Percentiles rank a stretch among this genome's conserved stretches.
Evolutionary conservation across 345 rosid genomes (phyloP).

Genomic region (Geranium brycei): DNA sequence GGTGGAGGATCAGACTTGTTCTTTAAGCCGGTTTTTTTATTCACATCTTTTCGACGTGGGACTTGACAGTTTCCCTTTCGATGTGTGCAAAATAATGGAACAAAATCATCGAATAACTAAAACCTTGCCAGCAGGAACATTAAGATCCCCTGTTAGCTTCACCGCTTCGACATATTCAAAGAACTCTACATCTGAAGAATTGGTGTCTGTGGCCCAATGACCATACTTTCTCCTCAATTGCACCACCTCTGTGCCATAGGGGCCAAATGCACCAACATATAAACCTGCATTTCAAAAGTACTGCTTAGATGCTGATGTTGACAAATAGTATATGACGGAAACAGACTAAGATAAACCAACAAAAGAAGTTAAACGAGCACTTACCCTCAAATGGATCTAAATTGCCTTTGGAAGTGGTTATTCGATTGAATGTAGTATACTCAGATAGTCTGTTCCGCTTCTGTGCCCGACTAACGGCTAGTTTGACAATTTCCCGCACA

Average conservation of each 20-base stretch:
- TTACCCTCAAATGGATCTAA: conserved; percentile 82
- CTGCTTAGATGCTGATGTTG: not conserved
- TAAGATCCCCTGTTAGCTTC: conserved; percentile 95
- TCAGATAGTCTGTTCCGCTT: conserved; percentile 54
- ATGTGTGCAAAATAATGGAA: conserved; percentile 2
- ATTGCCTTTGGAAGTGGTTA: conserved; percentile 44
- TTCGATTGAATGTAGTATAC: conserved; percentile 60
- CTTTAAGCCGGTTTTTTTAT: too few relatives aligned
- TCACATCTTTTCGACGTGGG: too few relatives aligned
- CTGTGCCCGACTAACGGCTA: conserved; percentile 67
- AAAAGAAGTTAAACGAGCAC: not conserved
- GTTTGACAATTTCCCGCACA: conserved; percentile 75
- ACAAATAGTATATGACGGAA: not conserved
- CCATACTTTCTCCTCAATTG: conserved; percentile 85
- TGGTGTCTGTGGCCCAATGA: conserved; percentile 52
- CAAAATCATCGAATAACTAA: not conserved
- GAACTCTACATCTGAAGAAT: conserved; percentile 56
- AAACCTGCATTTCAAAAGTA: conserved; percentile 40
- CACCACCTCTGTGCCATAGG: conserved; percentile 86
- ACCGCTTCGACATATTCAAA: conserved; percentile 95
- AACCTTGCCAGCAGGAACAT: conserved; percentile 97
- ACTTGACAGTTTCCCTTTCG: not conserved
- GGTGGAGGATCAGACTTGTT: too few relatives aligned
- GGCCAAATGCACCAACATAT: conserved; percentile 91
- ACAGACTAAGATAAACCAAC: conserved; percentile 6